Percentiles rank a stretch among this genome's conserved stretches.
Evolutionary conservation across 1,284 basidiomycete species (phyloP).

Genomic region (Coriolopsis trogii): DNA sequence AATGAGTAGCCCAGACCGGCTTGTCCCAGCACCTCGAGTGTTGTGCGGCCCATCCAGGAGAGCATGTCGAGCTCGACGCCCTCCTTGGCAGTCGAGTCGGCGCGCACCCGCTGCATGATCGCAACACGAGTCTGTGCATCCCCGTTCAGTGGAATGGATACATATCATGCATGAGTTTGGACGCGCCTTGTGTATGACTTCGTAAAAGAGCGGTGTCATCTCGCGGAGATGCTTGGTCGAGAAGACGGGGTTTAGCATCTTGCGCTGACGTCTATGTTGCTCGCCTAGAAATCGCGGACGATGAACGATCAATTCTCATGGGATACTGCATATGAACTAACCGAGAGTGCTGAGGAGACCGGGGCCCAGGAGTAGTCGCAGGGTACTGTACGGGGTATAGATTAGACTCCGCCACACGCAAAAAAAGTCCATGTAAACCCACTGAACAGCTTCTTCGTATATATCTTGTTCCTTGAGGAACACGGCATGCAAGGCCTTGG

Average conservation of each 20-base stretch:
- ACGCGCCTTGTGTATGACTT: conserved; percentile 18
- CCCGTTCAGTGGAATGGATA: background rate
- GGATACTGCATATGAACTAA: background rate
- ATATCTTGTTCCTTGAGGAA: conserved; percentile 36
- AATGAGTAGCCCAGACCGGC: conserved; percentile 24
- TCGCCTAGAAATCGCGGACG: conserved; percentile 15
- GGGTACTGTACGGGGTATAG: background rate
- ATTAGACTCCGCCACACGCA: background rate
- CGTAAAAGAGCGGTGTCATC: conserved; percentile 20
- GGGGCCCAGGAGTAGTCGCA: conserved; percentile 18
- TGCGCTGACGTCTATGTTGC: conserved; percentile 24
- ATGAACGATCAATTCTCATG: background rate
- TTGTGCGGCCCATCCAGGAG: conserved; percentile 24
- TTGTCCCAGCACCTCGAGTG: conserved; percentile 24
- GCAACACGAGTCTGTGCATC: conserved; percentile 20
- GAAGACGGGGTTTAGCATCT: conserved; percentile 28
- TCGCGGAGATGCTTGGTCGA: conserved; percentile 24
- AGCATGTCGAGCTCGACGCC: conserved; percentile 25
- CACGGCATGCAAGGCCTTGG: conserved; percentile 32
- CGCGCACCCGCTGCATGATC: conserved; percentile 10
- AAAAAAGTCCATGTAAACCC: background rate
- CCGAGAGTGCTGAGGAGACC: conserved; percentile 20
- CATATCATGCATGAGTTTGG: background rate
- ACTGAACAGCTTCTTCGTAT: conserved; percentile 30
- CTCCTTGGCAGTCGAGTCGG: background rate